Base-by-base conservation (phyloP, 805 yeast species). In the Teunomyces atbi region DNA sequence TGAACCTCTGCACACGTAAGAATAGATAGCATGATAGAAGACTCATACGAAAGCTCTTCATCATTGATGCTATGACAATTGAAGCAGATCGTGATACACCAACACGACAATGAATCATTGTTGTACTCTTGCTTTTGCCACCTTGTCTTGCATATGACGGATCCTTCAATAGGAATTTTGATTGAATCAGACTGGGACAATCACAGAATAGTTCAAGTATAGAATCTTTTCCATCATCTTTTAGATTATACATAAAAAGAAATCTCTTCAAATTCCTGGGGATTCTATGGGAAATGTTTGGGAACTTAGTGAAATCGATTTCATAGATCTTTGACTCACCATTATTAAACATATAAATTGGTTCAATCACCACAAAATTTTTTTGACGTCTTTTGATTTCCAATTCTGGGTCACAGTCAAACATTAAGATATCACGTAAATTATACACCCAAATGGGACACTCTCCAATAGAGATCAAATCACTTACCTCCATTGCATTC, bases 81-180 rank as follows among this genome's bases (percentile, higher is more conserved):
- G 74, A 61, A 4, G 74, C 76, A n/a, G 73, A 68, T 29, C 76
- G 55, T 4, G 73, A 68, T 13, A 71, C 76, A 0, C 76, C 76
- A 36, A 71, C 70, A 21, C 66, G 60, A 51, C 76, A 71, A 50
- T 71, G 75, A 13, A 67, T 61, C 45, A 71, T 50, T 1, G 67
- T 57, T 34, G 53, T 51, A 6, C 8, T 37, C 36, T 16, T 16
- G 41, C 16, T 7, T 43, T 42, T 7, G 45, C 42, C 8, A 11
- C 11, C 15, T 29, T 26, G 41, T 21, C n/a, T n/a, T 37, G 41
- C 34, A 20, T 34, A 33, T 8, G 26, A 15, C 6, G 64, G 64
- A 20, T 55, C 47, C 10, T 54, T 56, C 21, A 66, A 49, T 16
- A 63, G 45, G 19, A 64, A 41, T 34, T 62, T 64, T n/a, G 54